These are phyloP conservation scores for Cinnamomum micranthum DNA, from an alignment of 164 flowering plant genomes.

Conservation along the genomic window DNA sequence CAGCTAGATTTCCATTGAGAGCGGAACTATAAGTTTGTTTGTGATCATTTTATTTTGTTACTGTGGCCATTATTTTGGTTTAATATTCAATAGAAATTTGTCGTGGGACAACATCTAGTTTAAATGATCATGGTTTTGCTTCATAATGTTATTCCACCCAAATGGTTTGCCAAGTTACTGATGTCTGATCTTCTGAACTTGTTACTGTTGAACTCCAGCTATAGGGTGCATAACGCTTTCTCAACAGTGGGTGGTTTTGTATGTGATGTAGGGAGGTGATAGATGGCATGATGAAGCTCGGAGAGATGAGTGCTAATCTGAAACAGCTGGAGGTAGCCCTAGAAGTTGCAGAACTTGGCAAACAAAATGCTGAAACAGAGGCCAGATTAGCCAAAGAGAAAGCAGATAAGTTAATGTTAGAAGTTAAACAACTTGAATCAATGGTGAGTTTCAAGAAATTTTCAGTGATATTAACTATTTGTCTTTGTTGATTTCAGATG, in stretches of 20 bases:
- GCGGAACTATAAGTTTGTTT: background rate
- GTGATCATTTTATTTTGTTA: background rate
- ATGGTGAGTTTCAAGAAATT: constrained; percentile 38
- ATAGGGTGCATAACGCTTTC: background rate
- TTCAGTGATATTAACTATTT: background rate
- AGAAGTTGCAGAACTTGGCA: constrained; percentile 55
- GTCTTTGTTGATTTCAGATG: background rate
- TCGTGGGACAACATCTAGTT: background rate
- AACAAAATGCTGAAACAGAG: constrained; percentile 66
- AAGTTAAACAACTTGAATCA: constrained; percentile 53
- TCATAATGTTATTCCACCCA: background rate
- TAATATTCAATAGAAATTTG: background rate
- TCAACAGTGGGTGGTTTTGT: constrained; percentile 1
- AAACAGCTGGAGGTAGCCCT: constrained; percentile 74
- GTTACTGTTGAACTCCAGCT: background rate
- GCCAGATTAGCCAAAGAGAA: constrained; percentile 56
- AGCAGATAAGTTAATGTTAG: constrained; percentile 43
- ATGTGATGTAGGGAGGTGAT: constrained; percentile 65
- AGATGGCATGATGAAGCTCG: constrained; percentile 58
- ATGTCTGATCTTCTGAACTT: background rate
- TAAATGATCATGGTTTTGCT: background rate
- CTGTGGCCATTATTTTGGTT: background rate
- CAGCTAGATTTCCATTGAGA: background rate
- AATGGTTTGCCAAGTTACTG: background rate
- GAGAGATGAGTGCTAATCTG: constrained; percentile 63